Evolutionary conservation across 768 basidiomycete genomes (phyloP).

Genomic region (Polyporus arcularius): DNA sequence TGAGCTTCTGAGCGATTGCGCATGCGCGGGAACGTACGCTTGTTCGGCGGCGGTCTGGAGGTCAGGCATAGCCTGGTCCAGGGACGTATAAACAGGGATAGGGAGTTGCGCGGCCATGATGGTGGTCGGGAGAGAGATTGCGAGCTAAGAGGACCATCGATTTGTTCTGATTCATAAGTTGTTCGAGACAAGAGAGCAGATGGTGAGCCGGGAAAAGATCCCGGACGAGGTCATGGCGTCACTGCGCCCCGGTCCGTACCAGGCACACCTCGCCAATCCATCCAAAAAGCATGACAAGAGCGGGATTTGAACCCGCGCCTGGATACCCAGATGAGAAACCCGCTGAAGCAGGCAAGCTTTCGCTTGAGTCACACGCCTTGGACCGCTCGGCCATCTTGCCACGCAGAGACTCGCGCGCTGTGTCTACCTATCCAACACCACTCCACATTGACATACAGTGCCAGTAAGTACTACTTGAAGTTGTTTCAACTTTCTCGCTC

Average conservation of each 20-base stretch:
- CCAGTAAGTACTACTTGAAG: no score
- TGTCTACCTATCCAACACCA: no score
- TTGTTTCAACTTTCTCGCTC: no score
- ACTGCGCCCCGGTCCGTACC: not conserved
- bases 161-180: not conserved
- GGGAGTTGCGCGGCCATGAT: constrained; percentile 55
- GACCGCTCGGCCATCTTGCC: constrained; percentile 66
- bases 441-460: no score
- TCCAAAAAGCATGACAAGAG: constrained; percentile 21
- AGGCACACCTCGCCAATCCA: not conserved
- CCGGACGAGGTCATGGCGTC: constrained; percentile 4
- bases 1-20: not conserved
- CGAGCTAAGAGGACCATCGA: not conserved
- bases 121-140: not conserved
- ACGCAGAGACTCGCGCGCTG: not conserved
- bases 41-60: constrained; percentile 56
- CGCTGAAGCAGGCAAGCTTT: constrained; percentile 29
- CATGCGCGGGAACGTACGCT: constrained; percentile 24
- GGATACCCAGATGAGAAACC: constrained; percentile 33
- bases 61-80: constrained; percentile 56
- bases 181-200: not conserved
- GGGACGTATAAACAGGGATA: constrained; percentile 62
- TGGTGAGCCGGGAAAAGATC: constrained; percentile 1
- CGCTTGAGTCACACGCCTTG: constrained; percentile 65
- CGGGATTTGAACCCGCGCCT: constrained; percentile 32